phyloP scores from a whole-genome alignment of 2,329 filamentous ascomycete genomes.

The Pseudogymnoascus sp. region DNA sequence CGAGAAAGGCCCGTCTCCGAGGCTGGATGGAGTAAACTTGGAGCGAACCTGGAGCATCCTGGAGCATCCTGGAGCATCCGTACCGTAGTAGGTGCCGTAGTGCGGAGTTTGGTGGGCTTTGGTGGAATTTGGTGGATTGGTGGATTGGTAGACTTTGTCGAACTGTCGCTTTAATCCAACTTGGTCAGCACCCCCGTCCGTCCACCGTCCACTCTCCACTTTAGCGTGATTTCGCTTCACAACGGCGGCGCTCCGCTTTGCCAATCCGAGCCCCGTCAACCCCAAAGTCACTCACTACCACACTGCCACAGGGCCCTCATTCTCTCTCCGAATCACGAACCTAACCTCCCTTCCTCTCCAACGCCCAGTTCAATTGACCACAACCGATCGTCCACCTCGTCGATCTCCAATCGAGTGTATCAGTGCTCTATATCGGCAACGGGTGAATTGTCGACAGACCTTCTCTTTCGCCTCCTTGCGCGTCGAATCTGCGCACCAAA shows the following conservation, averaged over 20 bases:
- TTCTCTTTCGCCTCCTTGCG: conserved; percentile 8
- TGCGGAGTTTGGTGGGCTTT: not conserved
- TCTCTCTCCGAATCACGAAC: not conserved
- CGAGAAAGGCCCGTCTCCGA: conserved; percentile 7
- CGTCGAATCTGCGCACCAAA: conserved; percentile 17
- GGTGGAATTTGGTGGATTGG: not conserved
- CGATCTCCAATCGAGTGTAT: conserved; percentile 8
- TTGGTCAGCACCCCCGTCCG: conserved; percentile 12
- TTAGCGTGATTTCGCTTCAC: conserved; percentile 8
- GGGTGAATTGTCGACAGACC: not conserved
- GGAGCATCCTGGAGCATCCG: not conserved
- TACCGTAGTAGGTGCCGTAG: not conserved
- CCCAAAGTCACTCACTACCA: conserved; percentile 1
- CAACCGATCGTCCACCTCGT: not conserved
- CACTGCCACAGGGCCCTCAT: conserved; percentile 5
- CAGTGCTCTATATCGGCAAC: not conserved
- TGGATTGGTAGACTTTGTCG: not conserved
- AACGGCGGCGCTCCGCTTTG: conserved; percentile 4
- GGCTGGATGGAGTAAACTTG: not conserved
- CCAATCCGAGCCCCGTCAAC: conserved; percentile 2
- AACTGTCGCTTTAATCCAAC: conserved; percentile 3
- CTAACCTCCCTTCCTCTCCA: not conserved
- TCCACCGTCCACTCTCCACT: conserved; percentile 20
- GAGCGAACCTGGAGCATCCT: not conserved
- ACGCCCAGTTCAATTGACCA: conserved; percentile 5